phyloP scores from a whole-genome alignment of 768 basidiomycete genomes.

The Pleurotus sapidus region DNA sequence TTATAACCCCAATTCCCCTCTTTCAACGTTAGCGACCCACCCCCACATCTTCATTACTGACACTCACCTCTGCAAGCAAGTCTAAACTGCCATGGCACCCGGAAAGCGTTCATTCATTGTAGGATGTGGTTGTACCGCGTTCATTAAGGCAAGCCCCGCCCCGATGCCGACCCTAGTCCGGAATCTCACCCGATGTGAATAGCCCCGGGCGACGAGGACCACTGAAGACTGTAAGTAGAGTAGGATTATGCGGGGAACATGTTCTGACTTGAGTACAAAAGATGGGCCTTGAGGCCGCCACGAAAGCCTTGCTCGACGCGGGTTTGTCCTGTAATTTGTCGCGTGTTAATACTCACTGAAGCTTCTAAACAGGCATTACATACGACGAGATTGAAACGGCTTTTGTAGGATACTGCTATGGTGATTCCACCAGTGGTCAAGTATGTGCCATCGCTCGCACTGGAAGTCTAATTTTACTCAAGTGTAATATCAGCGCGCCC shows the following conservation, averaged over 20 bases:
- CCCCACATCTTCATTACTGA: neutral
- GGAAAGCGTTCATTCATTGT: slow-evolving; percentile 60
- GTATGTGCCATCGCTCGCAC: slow-evolving; percentile 27
- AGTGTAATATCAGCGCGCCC: slow-evolving; percentile 48
- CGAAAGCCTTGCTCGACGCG: slow-evolving; percentile 84
- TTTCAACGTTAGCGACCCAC: neutral
- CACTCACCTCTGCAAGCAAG: too few species aligned
- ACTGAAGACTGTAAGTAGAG: slow-evolving; percentile 65
- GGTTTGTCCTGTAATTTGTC: slow-evolving; percentile 33
- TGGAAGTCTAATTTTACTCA: neutral
- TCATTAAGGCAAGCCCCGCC: slow-evolving; percentile 57
- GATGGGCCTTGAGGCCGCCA: slow-evolving; percentile 88
- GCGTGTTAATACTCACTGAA: neutral
- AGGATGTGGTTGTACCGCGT: slow-evolving; percentile 74
- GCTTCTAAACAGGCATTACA: slow-evolving; percentile 56
- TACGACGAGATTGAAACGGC: slow-evolving; percentile 77
- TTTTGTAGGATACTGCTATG: slow-evolving; percentile 76
- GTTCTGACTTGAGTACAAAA: slow-evolving; percentile 19
- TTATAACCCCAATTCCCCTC: neutral
- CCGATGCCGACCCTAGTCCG: too few species aligned
- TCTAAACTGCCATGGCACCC: slow-evolving; percentile 8
- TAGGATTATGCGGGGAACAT: too few species aligned
- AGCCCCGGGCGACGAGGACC: slow-evolving; percentile 65
- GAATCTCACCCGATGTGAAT: neutral
- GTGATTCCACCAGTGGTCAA: slow-evolving; percentile 77